Evolutionary conservation across 2,329 filamentous ascomycete species (phyloP), one percentile per base, ranked within the genome.

Genomic region (Pseudocercospora musae): DNA sequence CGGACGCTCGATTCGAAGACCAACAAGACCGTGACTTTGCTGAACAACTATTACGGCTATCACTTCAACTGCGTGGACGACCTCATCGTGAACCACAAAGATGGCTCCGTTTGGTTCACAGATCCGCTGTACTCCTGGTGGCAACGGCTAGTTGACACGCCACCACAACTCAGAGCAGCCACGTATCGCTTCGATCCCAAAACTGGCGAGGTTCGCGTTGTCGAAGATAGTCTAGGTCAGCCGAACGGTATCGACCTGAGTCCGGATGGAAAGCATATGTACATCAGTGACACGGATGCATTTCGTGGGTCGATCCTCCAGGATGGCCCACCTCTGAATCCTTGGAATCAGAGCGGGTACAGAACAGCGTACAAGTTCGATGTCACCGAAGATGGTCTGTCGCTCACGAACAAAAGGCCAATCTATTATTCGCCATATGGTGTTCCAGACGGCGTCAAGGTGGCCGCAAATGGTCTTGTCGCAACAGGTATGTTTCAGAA

Each of bases 51-150:
- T 70, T 78, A 78, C 48, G 80, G 80, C 25, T 77, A 76, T 67
- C 78, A 79, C 70, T 77, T 81, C 66, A 76, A 73, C 64, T 74
- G 72, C 27, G 66, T 78, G 57, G 78, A 81, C 68, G 79, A 81
- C 59, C 70, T 77, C 4, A 72, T 76, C 50, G 75, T 80, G 42
- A 75, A 78, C 29, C 25, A 27, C 25, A 68, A 72, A 7, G 78
- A 77, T 1, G 78, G 78, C 42, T 77, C 81, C 55, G 72, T 83
- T 31, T 82, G 79, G 78, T 82, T 82, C 71, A 82, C 80, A 1
- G 80, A 82, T 66, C 76, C 78, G 6, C 18, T 55, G 49, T 65
- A 63, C 25, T 61, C 60, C 33, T 63, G 59, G 18, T 62, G 63
- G 52, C 61, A 66, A 13, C 64, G 62, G 9, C 20, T 54, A 7